Base-by-base conservation (phyloP, 371 early-diverging fungal genomes). In the Apophysomyces sp. region DNA sequence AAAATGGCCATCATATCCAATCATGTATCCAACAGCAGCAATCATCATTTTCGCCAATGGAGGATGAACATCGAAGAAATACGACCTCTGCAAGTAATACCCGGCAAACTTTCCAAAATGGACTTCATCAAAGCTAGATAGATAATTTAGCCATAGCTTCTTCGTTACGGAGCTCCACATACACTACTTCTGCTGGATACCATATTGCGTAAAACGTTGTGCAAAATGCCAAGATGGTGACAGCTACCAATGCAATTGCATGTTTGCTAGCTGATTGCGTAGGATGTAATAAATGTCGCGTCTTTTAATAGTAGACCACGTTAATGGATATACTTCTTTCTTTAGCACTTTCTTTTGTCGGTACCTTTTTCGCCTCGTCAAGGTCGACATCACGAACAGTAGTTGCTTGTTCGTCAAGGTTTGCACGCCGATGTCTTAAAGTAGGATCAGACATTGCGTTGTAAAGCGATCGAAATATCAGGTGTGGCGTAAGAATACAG, bases 81-180 rank as follows among this genome's bases (percentile, higher is more conserved):
- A 99, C 49, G 89, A 85, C 27, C 98, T 77, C 11, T 89, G 84
- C 34, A 99, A 71, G 69, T 99, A 99, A 78, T 91, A 96, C 15
- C 92, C 88, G 12, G 98, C 94, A 83, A 99, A 99, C 74, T 99
- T 99, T 55, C 99, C 99, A 88, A 99, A 99, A 74, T 99, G 99
- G 16, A 99, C 99, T 78, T 99, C 99, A 78, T 89, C 88, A 68
- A 88, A 89, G 2, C 88, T 87, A 62, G 11, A 28, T 11, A 59
- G 4, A 36, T 34, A 36, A 21, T 44, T 44, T 6, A 44, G 34
- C 41, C 29, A 44, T 18, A 9, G 27, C 41, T 15, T 18, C 2
- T 15, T 8, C 32, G 13, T 16, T 52, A 3, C 52, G 29, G 7
- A 16, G 26, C 30, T 2, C 26, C 27, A 65, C 85, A 66, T 80